phyloP scores from a whole-genome alignment of 257 asterid genomes.

The Solanum etuberosum region DNA sequence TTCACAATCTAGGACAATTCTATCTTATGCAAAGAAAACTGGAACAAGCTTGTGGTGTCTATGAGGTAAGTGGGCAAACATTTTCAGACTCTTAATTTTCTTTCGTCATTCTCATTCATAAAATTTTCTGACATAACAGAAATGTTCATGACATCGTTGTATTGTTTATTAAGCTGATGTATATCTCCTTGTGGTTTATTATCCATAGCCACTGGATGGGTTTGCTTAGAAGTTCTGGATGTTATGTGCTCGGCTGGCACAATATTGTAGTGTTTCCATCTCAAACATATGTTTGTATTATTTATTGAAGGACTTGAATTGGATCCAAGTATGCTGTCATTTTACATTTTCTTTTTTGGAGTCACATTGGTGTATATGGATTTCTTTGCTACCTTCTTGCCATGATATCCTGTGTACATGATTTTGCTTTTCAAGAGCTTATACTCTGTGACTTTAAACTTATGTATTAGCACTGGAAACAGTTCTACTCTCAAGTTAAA shows the following conservation, averaged over 20 bases:
- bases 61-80: slow-evolving; percentile 40
- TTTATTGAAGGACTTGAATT: background rate
- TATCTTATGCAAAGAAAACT: slow-evolving; percentile 49
- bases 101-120: background rate
- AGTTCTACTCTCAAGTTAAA: background rate
- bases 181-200: background rate
- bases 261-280: background rate
- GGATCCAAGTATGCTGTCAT: background rate
- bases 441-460: background rate
- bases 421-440: background rate
- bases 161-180: background rate
- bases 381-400: background rate
- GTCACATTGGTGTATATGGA: background rate
- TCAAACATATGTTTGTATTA: background rate
- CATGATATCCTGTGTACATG: background rate
- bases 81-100: background rate
- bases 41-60: slow-evolving; percentile 68
- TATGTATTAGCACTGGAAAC: background rate
- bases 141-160: background rate
- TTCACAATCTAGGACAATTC: slow-evolving; percentile 91
- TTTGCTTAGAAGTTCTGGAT: background rate
- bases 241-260: background rate
- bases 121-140: background rate
- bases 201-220: background rate
- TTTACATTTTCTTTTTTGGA: background rate